Evolutionary conservation across 73 alveolate genomes (phyloP).

Genomic region (Paramecium pentaurelia): DNA sequence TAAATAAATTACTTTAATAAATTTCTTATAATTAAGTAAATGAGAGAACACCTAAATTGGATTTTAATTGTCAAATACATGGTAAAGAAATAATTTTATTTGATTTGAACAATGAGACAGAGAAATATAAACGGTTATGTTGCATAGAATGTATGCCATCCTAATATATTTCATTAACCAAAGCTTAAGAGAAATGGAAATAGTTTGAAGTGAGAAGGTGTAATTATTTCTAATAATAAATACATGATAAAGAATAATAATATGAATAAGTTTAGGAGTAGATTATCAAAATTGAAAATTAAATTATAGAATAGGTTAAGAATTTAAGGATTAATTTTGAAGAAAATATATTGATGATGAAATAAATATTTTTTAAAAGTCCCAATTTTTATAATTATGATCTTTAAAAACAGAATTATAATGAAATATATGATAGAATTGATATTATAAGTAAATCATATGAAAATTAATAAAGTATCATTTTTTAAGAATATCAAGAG

Average conservation of each 20-base stretch:
- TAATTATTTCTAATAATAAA: neutral
- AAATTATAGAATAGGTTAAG: neutral
- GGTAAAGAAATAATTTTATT: neutral
- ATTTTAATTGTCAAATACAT: neutral
- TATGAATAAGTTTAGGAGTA: neutral
- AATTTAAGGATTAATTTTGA: neutral
- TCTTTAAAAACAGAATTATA: neutral
- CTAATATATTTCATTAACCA: neutral
- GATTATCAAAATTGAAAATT: neutral
- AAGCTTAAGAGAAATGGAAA: neutral
- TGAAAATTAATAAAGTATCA: neutral
- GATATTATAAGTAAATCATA: neutral
- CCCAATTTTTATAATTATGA: neutral
- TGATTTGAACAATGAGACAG: neutral
- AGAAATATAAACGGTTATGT: neutral
- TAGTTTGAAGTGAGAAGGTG: neutral
- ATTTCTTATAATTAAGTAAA: neutral
- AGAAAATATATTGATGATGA: neutral
- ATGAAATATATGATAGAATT: neutral
- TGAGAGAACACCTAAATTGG: neutral
- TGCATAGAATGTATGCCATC: neutral
- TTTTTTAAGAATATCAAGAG: neutral
- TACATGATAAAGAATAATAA: neutral
- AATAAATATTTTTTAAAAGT: neutral
- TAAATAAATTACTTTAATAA: neutral